Base-by-base conservation (phyloP, 257 asterid species). In the Nicotiana benthamiana region DNA sequence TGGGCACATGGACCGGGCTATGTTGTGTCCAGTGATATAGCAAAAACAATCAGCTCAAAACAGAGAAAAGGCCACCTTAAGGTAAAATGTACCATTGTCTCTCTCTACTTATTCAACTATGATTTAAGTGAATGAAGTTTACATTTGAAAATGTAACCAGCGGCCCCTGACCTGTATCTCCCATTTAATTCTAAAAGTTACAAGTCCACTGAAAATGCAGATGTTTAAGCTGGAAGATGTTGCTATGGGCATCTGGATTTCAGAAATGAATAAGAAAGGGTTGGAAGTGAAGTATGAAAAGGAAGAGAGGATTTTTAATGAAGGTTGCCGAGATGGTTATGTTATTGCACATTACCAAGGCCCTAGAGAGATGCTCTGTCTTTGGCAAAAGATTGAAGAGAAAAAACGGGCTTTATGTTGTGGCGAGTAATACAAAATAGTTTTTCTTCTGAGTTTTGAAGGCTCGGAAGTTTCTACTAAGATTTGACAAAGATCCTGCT, bases 1-100 rank as follows among this genome's bases (percentile, higher is more conserved):
- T 96, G 92, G 93, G 98, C 97, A 30, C 94, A 90, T 79, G 97
- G 98, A 82, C 99, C 98, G 4, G 99, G 99, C 48, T 96, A 96
- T 62, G 92, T 89, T 4, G 91, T 96, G 64, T 91, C 99, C 53
- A 88, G 86, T 52, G 97, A 94, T 82, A 92, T 94, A 85, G 97
- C 98, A 18, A 89, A 86, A 66, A 89, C 86, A 70, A 85, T 96
- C 81, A 87, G 92, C 87, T 90, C 84, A 87, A 90, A 84, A 64
- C 90, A 92, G 81, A 85, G 84, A 52, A 82, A 86, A 74, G 97
- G 94, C 15, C 87, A 54, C 48, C 88, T 96, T 70, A 94, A 94
- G 97, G 98, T 96, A 82, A 75, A 53, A 61, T 18, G 32, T n/a
- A 26, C 48, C 11, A 40, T 8, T 36, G 1, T 36, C 46, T 30